These are phyloP conservation scores for Jaapia argillacea DNA, from an alignment of 768 basidiomycete species.

Conservation along the genomic window DNA sequence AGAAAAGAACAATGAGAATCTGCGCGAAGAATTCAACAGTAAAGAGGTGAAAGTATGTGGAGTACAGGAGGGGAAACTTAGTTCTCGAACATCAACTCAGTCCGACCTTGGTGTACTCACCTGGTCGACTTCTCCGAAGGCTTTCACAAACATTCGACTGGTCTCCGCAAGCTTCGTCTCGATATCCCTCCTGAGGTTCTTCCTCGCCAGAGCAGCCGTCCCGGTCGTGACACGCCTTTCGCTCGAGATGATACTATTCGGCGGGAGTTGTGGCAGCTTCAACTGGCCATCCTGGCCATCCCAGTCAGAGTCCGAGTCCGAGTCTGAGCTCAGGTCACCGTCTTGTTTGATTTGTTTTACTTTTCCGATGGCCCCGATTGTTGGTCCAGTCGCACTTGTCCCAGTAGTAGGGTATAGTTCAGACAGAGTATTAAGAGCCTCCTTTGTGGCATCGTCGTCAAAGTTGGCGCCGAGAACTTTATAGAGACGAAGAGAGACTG, in stretches of 20 bases:
- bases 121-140: conserved; percentile 83
- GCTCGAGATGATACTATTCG: too few species aligned
- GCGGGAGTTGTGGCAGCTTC: conserved; percentile 7
- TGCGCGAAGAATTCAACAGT: too few species aligned
- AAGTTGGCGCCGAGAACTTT: conserved; percentile 81
- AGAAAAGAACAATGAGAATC: conserved; percentile 1
- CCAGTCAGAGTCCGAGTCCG: conserved; percentile 21
- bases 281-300: conserved; percentile 12
- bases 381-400: conserved; percentile 11
- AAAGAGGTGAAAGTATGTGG: too few species aligned
- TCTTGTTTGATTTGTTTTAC: conserved; percentile 19
- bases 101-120: too few species aligned
- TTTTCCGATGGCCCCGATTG: conserved; percentile 22
- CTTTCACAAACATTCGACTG: conserved; percentile 72
- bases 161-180: conserved; percentile 76
- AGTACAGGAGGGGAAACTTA: too few species aligned
- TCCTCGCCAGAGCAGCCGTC: conserved; percentile 64
- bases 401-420: conserved; percentile 62
- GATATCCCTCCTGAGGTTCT: conserved; percentile 75
- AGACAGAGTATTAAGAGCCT: conserved; percentile 78
- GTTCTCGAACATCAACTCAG: too few species aligned
- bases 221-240: conserved; percentile 39
- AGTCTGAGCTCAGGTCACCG: conserved; percentile 15
- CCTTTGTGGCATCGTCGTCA: conserved; percentile 64
- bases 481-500: conserved; percentile 80